Conservation (phyloP, 2,329 filamentous ascomycete genomes). For the Talaromyces sp. region DNA sequence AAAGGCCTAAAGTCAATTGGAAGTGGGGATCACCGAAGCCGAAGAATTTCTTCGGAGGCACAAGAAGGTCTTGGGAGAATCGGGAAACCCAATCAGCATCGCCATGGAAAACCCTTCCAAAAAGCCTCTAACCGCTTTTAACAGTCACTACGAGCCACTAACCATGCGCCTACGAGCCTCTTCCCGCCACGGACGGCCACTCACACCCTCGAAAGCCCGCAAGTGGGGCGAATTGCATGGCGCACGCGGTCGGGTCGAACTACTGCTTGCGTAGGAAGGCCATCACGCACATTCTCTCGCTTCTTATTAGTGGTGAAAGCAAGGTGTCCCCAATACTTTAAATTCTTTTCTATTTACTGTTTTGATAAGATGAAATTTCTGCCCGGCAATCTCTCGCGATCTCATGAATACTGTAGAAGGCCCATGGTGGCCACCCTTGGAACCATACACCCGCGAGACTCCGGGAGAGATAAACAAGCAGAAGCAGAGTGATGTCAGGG, state of each 20-base stretch:
- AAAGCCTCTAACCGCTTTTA: conserved; percentile 41
- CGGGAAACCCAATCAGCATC: conserved; percentile 60
- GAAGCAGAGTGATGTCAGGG: neutral
- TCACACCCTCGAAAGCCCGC: neutral
- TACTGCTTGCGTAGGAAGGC: neutral
- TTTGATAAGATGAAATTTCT: too few species aligned
- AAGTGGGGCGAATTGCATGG: neutral
- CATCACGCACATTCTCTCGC: neutral
- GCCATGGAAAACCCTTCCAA: neutral
- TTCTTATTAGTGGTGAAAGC: neutral
- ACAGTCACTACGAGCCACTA: neutral
- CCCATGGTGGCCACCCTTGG: neutral
- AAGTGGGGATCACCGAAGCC: neutral
- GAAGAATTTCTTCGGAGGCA: neutral
- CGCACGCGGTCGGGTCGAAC: neutral
- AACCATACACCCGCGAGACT: neutral
- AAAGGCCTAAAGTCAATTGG: neutral
- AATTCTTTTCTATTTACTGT: neutral
- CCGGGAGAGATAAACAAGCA: neutral
- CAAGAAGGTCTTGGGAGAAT: conserved; percentile 30
- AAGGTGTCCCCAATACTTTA: neutral
- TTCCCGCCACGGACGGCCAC: neutral
- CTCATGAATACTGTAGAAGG: neutral
- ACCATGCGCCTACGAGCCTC: neutral
- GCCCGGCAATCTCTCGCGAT: too few species aligned